Conservation (phyloP, 1,284 basidiomycete genomes). For the Ustilago shanxiensis region DNA sequence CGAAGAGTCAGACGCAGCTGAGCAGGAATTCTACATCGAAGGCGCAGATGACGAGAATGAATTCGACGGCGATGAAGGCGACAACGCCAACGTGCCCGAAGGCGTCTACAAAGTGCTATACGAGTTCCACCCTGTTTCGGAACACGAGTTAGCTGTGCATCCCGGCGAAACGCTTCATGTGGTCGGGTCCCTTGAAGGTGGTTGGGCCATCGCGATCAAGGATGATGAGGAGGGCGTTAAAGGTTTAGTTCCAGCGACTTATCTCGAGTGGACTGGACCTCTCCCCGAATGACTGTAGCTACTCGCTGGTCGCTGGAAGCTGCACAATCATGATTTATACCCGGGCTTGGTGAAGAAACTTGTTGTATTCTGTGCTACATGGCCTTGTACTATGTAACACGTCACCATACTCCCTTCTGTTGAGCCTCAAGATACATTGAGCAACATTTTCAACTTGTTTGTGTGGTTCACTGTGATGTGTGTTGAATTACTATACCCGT, state of each 20-base stretch:
- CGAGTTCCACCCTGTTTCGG: conserved; percentile 52
- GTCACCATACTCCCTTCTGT: not conserved
- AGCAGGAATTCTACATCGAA: conserved; percentile 38
- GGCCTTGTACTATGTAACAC: conserved; percentile 7
- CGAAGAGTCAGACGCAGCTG: conserved; percentile 17
- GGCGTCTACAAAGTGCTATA: conserved; percentile 60
- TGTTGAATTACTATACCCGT: not conserved
- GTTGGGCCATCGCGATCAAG: conserved; percentile 56
- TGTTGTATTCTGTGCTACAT: conserved; percentile 5
- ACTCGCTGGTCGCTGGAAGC: not conserved
- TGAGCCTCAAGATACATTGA: not conserved
- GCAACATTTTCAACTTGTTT: not conserved
- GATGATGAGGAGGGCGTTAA: conserved; percentile 24
- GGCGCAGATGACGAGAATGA: conserved; percentile 50
- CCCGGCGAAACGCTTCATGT: conserved; percentile 48
- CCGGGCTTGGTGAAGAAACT: conserved; percentile 3
- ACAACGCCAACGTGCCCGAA: conserved; percentile 29
- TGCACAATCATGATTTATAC: conserved; percentile 4
- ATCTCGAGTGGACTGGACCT: conserved; percentile 48
- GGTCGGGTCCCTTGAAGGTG: conserved; percentile 54
- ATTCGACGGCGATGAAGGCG: conserved; percentile 48
- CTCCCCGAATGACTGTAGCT: conserved; percentile 9
- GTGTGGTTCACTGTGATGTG: not conserved
- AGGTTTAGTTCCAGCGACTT: conserved; percentile 52
- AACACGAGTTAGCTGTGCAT: conserved; percentile 53